phyloP scores from a whole-genome alignment of 148 eudicot genomes.

The Cornus suecica region DNA sequence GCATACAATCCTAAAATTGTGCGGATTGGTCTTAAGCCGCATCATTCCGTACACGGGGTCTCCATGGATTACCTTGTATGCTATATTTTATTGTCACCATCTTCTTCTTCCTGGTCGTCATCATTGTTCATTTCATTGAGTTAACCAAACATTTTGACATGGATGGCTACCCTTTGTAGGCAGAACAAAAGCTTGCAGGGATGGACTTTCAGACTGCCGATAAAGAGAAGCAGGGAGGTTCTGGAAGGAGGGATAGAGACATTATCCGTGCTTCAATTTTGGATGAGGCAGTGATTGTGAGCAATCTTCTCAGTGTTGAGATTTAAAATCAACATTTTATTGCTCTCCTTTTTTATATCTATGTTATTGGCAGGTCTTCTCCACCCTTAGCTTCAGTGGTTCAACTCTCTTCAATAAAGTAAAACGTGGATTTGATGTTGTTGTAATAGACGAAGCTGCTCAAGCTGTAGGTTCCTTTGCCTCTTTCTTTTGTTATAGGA shows the following conservation, averaged over 20 bases:
- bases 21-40: slow-evolving; percentile 89
- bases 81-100: background rate
- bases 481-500: background rate
- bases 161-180: slow-evolving; percentile 40
- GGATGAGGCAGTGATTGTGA: slow-evolving; percentile 94
- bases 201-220: slow-evolving; percentile 62
- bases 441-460: slow-evolving; percentile 98
- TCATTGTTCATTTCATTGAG: background rate
- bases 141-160: background rate
- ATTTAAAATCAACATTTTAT: slow-evolving; percentile 6
- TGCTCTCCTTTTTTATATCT: slow-evolving; percentile 18
- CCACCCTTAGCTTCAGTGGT: slow-evolving; percentile 98
- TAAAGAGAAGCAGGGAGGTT: slow-evolving; percentile 72
- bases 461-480: slow-evolving; percentile 73
- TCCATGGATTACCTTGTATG: slow-evolving; percentile 94
- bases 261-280: slow-evolving; percentile 73
- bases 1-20: slow-evolving; percentile 93
- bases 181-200: slow-evolving; percentile 83
- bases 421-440: slow-evolving; percentile 85
- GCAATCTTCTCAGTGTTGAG: slow-evolving; percentile 23
- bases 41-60: slow-evolving; percentile 88
- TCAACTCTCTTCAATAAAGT: slow-evolving; percentile 70
- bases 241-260: slow-evolving; percentile 65
- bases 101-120: background rate
- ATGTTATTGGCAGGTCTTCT: slow-evolving; percentile 69